Evolutionary conservation across 495 filamentous ascomycete species (phyloP), one percentile per base, ranked within the genome.

Genomic region (Terfezia boudieri): DNA sequence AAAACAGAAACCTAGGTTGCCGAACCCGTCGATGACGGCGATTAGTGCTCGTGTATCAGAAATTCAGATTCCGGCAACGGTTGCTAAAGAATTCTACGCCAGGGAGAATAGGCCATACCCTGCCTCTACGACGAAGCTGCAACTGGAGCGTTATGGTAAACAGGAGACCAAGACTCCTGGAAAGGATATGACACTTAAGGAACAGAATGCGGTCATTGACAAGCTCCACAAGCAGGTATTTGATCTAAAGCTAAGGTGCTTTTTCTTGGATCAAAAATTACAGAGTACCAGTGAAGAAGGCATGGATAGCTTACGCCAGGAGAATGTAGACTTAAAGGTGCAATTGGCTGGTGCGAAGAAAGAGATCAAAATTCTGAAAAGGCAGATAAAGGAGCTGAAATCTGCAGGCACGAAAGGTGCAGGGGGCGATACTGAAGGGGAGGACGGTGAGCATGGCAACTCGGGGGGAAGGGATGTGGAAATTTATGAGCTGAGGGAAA

Each of bases 121-220:
- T 26, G 53, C 49, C 22, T 12, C 22, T 23, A 48, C 14, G 43
- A 14, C 14, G 43, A 20, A 14, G 43, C 43, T n/a, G 14, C 43
- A 32, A 32, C 26, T 32, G 7, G 26, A 32, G 26, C 26, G 26
- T 32, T 32, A 32, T 32, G 4, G 41, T 14, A 59, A 71, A 63
- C 11, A 71, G 73, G 41, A 14, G 66, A 59, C 79, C 67, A 59
- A 76, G 70, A 55, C 81, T 73, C 69, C 74, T 65, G 52, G 60
- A 59, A 85, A 81, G 61, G 90, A 79, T 58, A 73, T 96, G 70
- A 96, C 92, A 0, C 71, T 98, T 12, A 95, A 96, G 67, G 90
- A 96, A 66, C 90, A 98, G 67, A 93, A 86, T 59, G 90, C 82
- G 64, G 94, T 86, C 22, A 95, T 98, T 57, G 90, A 96, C 65